Evolutionary conservation across 768 basidiomycete genomes (phyloP), one percentile per base, ranked within the genome.

Genomic region (Dentipellis sp.): DNA sequence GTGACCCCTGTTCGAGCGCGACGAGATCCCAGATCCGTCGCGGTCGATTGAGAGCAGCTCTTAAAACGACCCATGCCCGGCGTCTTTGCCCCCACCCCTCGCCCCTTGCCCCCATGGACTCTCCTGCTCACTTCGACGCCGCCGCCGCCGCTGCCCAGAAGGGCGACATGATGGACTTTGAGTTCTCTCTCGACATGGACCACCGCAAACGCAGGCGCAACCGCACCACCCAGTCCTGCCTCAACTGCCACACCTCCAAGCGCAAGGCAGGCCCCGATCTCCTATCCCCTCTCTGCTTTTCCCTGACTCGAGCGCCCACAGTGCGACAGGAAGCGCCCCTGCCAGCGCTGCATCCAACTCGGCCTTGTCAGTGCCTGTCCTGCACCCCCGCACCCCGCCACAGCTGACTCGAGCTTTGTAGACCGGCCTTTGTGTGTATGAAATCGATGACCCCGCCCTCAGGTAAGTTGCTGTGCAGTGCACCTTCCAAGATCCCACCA

Each of bases 351-450:
- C 70, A 94, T 93, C 56, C 88, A 93, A 60, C 80, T 94, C 19
- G 91, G 91, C 55, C 71, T 94, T 69, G 91, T 91, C 46, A n/a
- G 51, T 12, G 8, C 35, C 2, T 50, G 3, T 19, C 34, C 14
- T 58, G 69, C 64, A 61, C 37, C 23, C 10, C 19, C 40, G 29
- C 17, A n/a, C 54, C 55, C 34, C 29, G 50, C 55, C 40, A 23
- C n/a, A n/a, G n/a, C 47, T 49, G 8, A 49, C 47, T 10, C 14
- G 40, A 42, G n/a, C 47, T 51, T 19, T 46, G 4, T 46, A 92
- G 89, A 94, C 93, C 19, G 93, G 93, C 52, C 86, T 94, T 16
- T 95, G 93, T 68, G 91, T 95, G 0, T 95, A 95, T 63, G 93
- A 95, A 66, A 88, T 94, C 60, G 93, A 94, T 67, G 92, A 92